Percentiles rank a stretch among this genome's conserved stretches.
These are phyloP conservation scores for Aureobasidium sp. DNA, from an alignment of 2,329 filamentous ascomycete species.

Conservation along the genomic window DNA sequence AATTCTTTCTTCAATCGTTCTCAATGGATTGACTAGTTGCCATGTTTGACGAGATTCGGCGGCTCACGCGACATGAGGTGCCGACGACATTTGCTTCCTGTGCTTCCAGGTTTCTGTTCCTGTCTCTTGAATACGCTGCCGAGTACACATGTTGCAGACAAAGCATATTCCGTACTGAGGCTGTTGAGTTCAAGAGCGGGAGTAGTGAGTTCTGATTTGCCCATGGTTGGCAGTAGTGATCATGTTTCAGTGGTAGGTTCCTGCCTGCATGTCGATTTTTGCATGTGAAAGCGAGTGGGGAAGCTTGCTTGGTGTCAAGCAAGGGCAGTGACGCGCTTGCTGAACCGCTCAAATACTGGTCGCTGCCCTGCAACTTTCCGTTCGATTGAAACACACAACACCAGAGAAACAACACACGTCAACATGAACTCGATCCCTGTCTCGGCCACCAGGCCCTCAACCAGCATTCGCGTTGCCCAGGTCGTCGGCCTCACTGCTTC, in stretches of 20 bases:
- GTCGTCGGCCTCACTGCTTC: slow-evolving; percentile 44
- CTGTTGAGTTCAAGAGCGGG: neutral
- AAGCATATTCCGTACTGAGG: neutral
- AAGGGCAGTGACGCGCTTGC: slow-evolving; percentile 4
- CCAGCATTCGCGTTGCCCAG: slow-evolving; percentile 39
- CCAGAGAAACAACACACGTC: neutral
- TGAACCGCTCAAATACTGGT: neutral
- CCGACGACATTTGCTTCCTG: too few relatives aligned
- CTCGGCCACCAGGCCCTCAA: slow-evolving; percentile 1
- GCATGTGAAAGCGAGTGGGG: slow-evolving; percentile 6
- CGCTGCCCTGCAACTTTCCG: neutral
- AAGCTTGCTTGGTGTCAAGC: neutral
- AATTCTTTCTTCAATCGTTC: neutral
- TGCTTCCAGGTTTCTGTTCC: neutral
- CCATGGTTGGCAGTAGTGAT: neutral
- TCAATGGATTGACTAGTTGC: too few relatives aligned
- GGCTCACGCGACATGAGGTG: too few relatives aligned
- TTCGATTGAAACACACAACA: neutral
- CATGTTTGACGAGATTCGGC: too few relatives aligned
- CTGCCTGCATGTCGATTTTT: neutral
- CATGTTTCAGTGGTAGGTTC: neutral
- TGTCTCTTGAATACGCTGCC: neutral
- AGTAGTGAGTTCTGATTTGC: neutral
- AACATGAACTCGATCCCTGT: slow-evolving; percentile 11
- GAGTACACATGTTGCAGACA: neutral